A percentile compares a stretch with the other conserved stretches of the same genome.
phyloP scores from a whole-genome alignment of 352 stramenopile species.

The Globisporangium spiculum region DNA sequence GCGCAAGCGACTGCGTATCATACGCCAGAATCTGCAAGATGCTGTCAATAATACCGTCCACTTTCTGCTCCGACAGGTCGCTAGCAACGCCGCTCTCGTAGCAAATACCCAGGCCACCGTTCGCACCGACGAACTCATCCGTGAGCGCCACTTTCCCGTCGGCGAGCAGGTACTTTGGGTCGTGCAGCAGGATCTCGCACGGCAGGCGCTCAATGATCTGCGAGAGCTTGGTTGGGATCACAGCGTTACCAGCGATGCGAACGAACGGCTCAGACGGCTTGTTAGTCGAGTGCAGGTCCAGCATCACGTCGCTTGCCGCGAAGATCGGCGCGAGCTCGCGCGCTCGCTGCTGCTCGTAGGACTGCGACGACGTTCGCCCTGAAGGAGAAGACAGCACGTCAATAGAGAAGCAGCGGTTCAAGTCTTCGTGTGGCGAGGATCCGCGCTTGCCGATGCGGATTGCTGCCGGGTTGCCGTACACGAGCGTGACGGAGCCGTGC shows the following conservation, averaged over 20 bases:
- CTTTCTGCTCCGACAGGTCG: constrained; percentile 46
- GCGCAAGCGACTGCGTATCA: constrained; percentile 36
- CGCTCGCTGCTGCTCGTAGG: constrained; percentile 56
- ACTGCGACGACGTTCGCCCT: not conserved
- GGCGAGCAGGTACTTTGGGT: constrained; percentile 54
- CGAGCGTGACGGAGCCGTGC: constrained; percentile 46
- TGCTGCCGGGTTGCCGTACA: constrained; percentile 62
- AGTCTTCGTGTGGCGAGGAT: constrained; percentile 44
- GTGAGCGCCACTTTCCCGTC: constrained; percentile 58
- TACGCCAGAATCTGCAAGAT: constrained; percentile 47
- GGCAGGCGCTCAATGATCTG: constrained; percentile 39
- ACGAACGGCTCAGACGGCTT: constrained; percentile 69
- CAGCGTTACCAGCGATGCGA: constrained; percentile 43
- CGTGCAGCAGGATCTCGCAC: constrained; percentile 59
- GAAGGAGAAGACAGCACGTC: constrained; percentile 25
- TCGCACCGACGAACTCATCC: constrained; percentile 63
- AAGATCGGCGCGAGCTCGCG: constrained; percentile 56
- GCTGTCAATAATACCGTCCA: constrained; percentile 36
- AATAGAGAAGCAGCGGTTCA: constrained; percentile 67
- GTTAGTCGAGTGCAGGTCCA: constrained; percentile 82
- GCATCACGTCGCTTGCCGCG: constrained; percentile 47
- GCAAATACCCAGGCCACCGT: constrained; percentile 63
- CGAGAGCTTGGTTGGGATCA: constrained; percentile 24
- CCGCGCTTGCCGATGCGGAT: constrained; percentile 52
- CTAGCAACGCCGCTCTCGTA: constrained; percentile 65